Base-by-base conservation (phyloP, 1,284 basidiomycete genomes). In the Peniophora sp. region DNA sequence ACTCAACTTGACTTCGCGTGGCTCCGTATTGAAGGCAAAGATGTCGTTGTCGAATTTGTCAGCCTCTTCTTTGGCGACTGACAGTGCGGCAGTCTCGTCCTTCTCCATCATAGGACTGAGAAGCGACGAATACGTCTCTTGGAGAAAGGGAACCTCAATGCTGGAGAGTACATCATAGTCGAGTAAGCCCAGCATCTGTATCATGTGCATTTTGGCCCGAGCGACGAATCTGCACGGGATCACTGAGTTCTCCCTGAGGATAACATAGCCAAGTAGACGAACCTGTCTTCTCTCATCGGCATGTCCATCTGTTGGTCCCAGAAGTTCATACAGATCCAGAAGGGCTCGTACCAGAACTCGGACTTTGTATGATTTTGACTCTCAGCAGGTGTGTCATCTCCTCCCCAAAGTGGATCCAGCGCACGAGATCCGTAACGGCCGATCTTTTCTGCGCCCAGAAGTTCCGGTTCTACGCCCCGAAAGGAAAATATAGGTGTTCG, bases 131-230 rank as follows among this genome's bases (percentile, higher is more conserved):
- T 56, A 58, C 27, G 69, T 66, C 34, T 75, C 76, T 3, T 75
- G 73, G 5, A 92, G 70, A 61, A 83, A 71, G 3, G 91, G 92
- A 12, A 92, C 82, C 54, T 87, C 89, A 52, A 96, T 94, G 55
- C 86, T 89, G 16, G 89, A 80, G 25, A 88, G 82, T 27, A 92
- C 84, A 62, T 93, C 93, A 61, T 95, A 89, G 58, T 93, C 92
- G 46, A 96, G 72, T 9, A 95, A 72, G 3, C 93, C 93, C 8
- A 96, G 77, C 89, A 92, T 94, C 62, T 96, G 89, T 45, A 96
- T 92, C 62, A 95, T 89, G 59, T 92, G 89, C 91, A 97, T 95
- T 68, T 90, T 92, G 36, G 89, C 92, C 41, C 92, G 82, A 2
- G 92, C 85, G 23, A 97, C 75, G 62, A 97, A 97, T 56, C 88